These are phyloP conservation scores for Daldinia bambusicola DNA, from an alignment of 495 filamentous ascomycete genomes.

Conservation along the genomic window DNA sequence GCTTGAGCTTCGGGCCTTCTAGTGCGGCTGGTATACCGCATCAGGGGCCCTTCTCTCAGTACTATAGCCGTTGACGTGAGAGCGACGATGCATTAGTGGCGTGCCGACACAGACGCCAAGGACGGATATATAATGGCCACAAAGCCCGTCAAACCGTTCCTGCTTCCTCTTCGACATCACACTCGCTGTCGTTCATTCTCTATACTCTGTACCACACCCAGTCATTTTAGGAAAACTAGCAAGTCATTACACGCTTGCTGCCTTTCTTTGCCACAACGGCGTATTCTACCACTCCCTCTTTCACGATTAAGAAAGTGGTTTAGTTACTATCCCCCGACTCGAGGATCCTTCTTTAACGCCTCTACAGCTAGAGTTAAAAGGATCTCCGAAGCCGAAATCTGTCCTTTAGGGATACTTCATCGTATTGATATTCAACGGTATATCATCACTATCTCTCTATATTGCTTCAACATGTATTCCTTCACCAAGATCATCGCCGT, in stretches of 20 bases:
- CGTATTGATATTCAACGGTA: background rate
- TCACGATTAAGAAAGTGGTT: background rate
- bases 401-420: background rate
- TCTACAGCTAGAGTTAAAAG: background rate
- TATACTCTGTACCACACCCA: constrained; percentile 20
- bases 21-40: no score
- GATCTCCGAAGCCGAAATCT: background rate
- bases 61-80: background rate
- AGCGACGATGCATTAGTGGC: constrained; percentile 16
- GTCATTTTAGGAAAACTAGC: constrained; percentile 15
- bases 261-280: constrained; percentile 5
- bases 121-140: constrained; percentile 9
- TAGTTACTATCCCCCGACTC: background rate
- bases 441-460: background rate
- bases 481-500: constrained; percentile 26
- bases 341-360: background rate
- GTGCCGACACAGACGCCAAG: background rate
- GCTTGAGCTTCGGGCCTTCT: no score
- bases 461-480: constrained; percentile 15
- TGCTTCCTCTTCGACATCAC: constrained; percentile 4
- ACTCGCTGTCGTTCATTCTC: constrained; percentile 24
- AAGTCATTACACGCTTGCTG: constrained; percentile 28
- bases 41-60: background rate
- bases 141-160: background rate
- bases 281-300: no score